These are phyloP conservation scores for Taiozyma onychis DNA, from an alignment of 1,139 yeast species.

Conservation along the genomic window DNA sequence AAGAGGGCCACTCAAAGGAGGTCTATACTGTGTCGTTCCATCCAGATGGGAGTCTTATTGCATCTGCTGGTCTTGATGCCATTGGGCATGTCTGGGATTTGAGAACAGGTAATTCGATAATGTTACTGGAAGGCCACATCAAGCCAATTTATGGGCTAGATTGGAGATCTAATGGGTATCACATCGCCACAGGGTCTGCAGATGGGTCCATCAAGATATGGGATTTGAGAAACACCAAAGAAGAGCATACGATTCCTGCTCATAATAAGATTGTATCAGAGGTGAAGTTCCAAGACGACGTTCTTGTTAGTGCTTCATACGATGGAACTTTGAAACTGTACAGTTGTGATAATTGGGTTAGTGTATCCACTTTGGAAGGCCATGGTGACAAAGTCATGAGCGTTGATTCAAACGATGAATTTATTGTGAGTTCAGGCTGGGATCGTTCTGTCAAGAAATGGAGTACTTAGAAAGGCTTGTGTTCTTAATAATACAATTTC, in stretches of 20 bases:
- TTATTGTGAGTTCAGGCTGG: constrained; percentile 72
- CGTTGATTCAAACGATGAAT: constrained; percentile 47
- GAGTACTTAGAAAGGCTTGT: constrained; percentile 21
- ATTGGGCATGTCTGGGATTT: constrained; percentile 80
- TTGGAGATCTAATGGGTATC: constrained; percentile 74
- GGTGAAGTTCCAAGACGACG: constrained; percentile 44
- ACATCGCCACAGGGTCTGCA: constrained; percentile 78
- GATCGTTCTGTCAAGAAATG: constrained; percentile 71
- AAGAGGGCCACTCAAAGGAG: constrained; percentile 85
- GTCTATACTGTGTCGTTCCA: constrained; percentile 63
- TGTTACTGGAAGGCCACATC: constrained; percentile 60
- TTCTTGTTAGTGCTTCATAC: constrained; percentile 59
- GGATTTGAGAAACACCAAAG: constrained; percentile 63
- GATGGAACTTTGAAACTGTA: constrained; percentile 63
- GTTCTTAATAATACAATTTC: neutral
- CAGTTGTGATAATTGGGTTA: constrained; percentile 72
- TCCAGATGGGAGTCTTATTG: constrained; percentile 70
- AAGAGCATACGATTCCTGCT: constrained; percentile 57
- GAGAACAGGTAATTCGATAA: constrained; percentile 65
- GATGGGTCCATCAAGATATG: constrained; percentile 79
- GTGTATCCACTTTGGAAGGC: constrained; percentile 49
- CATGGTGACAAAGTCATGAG: constrained; percentile 71
- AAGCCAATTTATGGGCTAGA: constrained; percentile 66
- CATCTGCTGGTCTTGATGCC: constrained; percentile 80
- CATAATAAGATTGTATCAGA: constrained; percentile 73